Evolutionary conservation across 257 asterid species (phyloP), one percentile per base, ranked within the genome.

Genomic region (Paraleonurus japonicus): DNA sequence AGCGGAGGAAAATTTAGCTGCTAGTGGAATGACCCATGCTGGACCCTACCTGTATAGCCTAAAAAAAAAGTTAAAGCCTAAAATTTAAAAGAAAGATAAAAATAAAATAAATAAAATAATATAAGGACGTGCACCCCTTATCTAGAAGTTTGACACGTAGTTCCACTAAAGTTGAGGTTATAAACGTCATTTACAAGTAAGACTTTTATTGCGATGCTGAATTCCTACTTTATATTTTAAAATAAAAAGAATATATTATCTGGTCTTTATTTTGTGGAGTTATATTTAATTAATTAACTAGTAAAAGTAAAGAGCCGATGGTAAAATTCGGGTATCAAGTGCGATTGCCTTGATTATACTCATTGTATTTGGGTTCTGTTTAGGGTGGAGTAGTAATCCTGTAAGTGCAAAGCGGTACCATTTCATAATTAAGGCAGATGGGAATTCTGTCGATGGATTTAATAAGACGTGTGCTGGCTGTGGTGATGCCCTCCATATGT

Each of bases 321-420:
- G 35, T 67, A 45, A 48, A 60, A 23, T 24, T 53, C n/a, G 30
- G 39, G 55, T 33, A 22, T 39, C 22, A 17, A 23, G 45, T 37
- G 17, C 64, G 47, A 63, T 70, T 32, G 53, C 30, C 37, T 17
- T 62, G 37, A 23, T 53, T 69, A 24, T 71, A n/a, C 30, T 54
- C 24, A 28, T 55, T 43, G 41, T 16, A 10, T 17, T 55, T 33
- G 76, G 64, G 55, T 51, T 47, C 41, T 62, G 19, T 0, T 47
- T 76, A 93, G 98, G 98, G 33, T 94, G 98, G 98, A 90, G 97
- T 78, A 77, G 83, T 78, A 89, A 94, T 80, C 98, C 98, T 0
- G 96, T 94, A 26, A 86, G 97, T 80, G 88, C 92, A 28, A 94
- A 86, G 85, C 90, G 98, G 5, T 89, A 83, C 80, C 98, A 94